A percentile compares a stretch with the other conserved stretches of the same genome.
These are phyloP conservation scores for Arachis hypogaea DNA, from an alignment of 306 rosid species.

Conservation along the genomic window DNA sequence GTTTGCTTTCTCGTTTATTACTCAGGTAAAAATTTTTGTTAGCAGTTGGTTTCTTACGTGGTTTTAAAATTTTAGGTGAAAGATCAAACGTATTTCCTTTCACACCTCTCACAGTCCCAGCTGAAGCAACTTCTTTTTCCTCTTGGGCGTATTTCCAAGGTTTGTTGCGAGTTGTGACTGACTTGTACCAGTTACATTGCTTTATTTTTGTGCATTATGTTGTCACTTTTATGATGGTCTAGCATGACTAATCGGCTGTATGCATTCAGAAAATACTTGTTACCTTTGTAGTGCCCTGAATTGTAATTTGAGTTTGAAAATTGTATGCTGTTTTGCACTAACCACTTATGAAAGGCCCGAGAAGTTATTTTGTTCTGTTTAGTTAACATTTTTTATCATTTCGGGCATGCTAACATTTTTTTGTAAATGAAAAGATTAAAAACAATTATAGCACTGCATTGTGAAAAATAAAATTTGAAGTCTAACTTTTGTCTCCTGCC, in stretches of 20 bases:
- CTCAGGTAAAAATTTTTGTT: neutral
- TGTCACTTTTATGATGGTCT: conserved; percentile 19
- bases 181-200: conserved; percentile 23
- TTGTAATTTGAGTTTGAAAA: conserved; percentile 23
- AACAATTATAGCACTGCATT: neutral
- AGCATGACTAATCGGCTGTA: conserved; percentile 1
- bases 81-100: conserved; percentile 96
- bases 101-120: conserved; percentile 86
- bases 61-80: conserved; percentile 66
- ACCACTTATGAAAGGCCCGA: conserved; percentile 5
- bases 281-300: neutral
- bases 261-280: conserved; percentile 22
- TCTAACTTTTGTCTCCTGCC: conserved; percentile 21
- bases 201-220: conserved; percentile 14
- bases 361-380: neutral
- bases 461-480: neutral
- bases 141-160: conserved; percentile 88
- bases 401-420: neutral
- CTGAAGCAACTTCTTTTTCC: conserved; percentile 82
- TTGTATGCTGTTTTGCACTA: conserved; percentile 17
- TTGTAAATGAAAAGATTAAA: neutral
- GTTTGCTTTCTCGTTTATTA: conserved; percentile 18
- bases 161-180: conserved; percentile 52
- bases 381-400: neutral
- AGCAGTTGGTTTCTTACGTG: conserved; percentile 34